These are phyloP conservation scores for Hypoxylon sp. DNA, from an alignment of 2,329 filamentous ascomycete species.

Conservation along the genomic window DNA sequence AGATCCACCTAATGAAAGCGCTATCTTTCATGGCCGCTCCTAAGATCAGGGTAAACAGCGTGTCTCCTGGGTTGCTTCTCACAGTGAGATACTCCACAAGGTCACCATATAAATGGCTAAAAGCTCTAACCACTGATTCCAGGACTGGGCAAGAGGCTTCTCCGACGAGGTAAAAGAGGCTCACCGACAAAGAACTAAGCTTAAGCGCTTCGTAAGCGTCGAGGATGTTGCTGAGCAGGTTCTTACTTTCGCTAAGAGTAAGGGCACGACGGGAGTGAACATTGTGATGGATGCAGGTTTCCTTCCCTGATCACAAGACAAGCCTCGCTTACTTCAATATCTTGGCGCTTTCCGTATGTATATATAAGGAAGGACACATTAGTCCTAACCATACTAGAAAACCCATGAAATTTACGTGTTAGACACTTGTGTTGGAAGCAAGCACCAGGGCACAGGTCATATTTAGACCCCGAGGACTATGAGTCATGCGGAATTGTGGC, in stretches of 20 bases:
- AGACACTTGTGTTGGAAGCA: background rate
- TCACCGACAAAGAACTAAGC: slow-evolving; percentile 66
- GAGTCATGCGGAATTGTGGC: background rate
- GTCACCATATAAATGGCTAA: background rate
- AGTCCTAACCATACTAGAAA: too few relatives aligned
- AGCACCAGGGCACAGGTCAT: background rate
- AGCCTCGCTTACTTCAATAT: background rate
- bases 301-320: slow-evolving; percentile 34
- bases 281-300: slow-evolving; percentile 63
- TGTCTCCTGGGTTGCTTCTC: slow-evolving; percentile 66
- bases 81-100: slow-evolving; percentile 55
- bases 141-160: slow-evolving; percentile 75
- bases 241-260: slow-evolving; percentile 62
- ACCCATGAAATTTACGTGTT: too few relatives aligned
- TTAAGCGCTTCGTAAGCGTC: slow-evolving; percentile 71
- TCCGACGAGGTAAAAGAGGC: slow-evolving; percentile 67
- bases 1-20: slow-evolving; percentile 69
- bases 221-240: slow-evolving; percentile 70
- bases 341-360: background rate
- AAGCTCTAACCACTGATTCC: slow-evolving; percentile 37
- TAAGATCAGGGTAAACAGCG: slow-evolving; percentile 69
- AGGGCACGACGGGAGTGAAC: slow-evolving; percentile 66
- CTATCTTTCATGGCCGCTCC: slow-evolving; percentile 67
- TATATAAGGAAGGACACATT: background rate
- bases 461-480: background rate